Base-by-base conservation (phyloP, 495 filamentous ascomycete genomes). In the Copromyces sp. region DNA sequence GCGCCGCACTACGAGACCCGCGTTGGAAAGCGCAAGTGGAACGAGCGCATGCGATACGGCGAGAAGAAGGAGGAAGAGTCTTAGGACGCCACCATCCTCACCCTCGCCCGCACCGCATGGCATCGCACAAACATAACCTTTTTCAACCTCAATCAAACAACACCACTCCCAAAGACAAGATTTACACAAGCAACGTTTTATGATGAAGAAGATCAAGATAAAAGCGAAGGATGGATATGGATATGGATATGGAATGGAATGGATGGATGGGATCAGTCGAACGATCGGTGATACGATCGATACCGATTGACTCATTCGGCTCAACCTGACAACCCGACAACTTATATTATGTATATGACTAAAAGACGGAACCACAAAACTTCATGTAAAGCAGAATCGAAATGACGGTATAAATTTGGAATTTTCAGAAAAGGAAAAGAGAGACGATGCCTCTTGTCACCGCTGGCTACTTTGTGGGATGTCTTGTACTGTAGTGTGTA, bases 1-100 rank as follows among this genome's bases (percentile, higher is more conserved):
- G 91, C 93, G 32, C 90, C 91, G 40, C 93, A 97, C 81, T 94
- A 95, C 78, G 94, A 98, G 81, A 97, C 94, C 2, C 87, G 95
- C 44, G 87, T 90, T 42, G 95, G 95, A 14, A 99, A 98, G 82
- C 88, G 92, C 75, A 88, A 86, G 78, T 97, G 93, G 89, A 84
- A 89, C 69, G 93, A 94, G 78, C 86, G 92, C n/a, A 80, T 81
- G 77, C 79, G 82, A 32, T 74, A 71, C 39, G 76, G 74, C 65
- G 82, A 82, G 37, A 82, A 82, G 75, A 78, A 78, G 53, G 80
- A 82, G 6, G 82, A 83, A 44, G 82, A 83, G 12, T 70, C 61
- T 29, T 74, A 42, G 68, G 68, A 3, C 32, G 20, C 14, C 47
- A 14, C 14, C 14, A 16, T 14, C 53, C 6, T 35, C 12, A 37